Conservation (phyloP, 192 early-diverging fungal genomes). For the Coemansia sp. region DNA sequence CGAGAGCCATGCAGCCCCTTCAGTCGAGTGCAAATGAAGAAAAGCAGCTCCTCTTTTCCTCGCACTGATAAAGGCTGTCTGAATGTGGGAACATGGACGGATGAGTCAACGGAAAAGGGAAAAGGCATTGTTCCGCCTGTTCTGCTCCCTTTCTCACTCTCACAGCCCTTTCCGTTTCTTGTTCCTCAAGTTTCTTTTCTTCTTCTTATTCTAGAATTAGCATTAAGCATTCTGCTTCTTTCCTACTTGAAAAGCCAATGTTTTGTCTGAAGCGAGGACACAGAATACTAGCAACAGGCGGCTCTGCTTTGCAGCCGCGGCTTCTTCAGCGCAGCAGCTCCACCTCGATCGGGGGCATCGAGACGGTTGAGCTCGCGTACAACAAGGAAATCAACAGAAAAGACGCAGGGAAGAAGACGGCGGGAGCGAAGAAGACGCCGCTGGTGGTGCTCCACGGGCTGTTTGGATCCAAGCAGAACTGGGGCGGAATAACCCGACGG, state of each 20-base stretch:
- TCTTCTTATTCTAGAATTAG: background rate
- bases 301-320: background rate
- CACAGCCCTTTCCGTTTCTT: too few species aligned
- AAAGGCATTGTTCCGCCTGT: too few species aligned
- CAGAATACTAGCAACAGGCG: background rate
- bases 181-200: background rate
- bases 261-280: background rate
- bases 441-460: constrained; percentile 86
- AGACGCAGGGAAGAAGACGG: background rate
- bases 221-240: background rate
- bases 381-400: constrained; percentile 5
- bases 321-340: background rate
- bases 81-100: too few species aligned
- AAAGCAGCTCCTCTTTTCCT: too few species aligned
- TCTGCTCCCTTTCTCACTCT: too few species aligned
- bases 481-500: constrained; percentile 79
- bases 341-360: constrained; percentile 4
- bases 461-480: constrained; percentile 94
- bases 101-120: too few species aligned
- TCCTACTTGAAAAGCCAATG: background rate
- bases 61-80: too few species aligned
- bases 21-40: background rate
- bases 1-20: background rate
- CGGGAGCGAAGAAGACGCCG: constrained; percentile 24
- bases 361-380: constrained; percentile 36